Conservation (phyloP, 208 protist genomes). For the Crithidia fasciculata region DNA sequence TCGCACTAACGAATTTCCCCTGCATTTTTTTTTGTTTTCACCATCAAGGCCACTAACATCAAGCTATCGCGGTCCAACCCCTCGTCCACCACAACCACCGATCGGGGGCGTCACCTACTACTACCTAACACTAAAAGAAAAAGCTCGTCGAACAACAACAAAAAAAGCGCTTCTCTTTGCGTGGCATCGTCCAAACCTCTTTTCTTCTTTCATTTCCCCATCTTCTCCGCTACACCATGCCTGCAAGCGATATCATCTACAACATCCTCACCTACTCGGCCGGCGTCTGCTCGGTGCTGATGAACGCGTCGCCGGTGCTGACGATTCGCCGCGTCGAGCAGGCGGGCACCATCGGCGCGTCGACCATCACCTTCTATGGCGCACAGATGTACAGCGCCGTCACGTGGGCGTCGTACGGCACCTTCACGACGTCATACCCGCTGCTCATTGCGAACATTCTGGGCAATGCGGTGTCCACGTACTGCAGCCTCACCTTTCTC, state of each 20-base stretch:
- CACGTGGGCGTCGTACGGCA: constrained; percentile 67
- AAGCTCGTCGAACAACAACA: background rate
- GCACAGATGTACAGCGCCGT: constrained; percentile 61
- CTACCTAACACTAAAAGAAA: too few relatives aligned
- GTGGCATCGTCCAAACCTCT: background rate
- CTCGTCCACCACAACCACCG: too few relatives aligned
- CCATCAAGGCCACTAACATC: too few relatives aligned
- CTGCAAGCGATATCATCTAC: constrained; percentile 35
- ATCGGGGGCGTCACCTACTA: too few relatives aligned
- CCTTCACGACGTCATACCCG: constrained; percentile 39
- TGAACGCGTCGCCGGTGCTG: constrained; percentile 55
- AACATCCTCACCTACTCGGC: constrained; percentile 54
- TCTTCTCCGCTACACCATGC: constrained; percentile 25
- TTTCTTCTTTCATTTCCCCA: constrained; percentile 3
- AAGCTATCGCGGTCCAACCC: too few relatives aligned
- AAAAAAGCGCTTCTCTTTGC: background rate
- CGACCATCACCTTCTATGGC: constrained; percentile 64
- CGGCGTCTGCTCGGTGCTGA: constrained; percentile 47
- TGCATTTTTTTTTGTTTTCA: too few relatives aligned
- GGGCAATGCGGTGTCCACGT: constrained; percentile 62
- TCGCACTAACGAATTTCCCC: too few relatives aligned
- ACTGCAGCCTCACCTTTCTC: constrained; percentile 63
- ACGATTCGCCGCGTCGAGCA: constrained; percentile 55
- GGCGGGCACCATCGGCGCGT: constrained; percentile 50
- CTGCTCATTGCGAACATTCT: constrained; percentile 57